phyloP scores from a whole-genome alignment of 768 basidiomycete species.

The Naematelia encephala region DNA sequence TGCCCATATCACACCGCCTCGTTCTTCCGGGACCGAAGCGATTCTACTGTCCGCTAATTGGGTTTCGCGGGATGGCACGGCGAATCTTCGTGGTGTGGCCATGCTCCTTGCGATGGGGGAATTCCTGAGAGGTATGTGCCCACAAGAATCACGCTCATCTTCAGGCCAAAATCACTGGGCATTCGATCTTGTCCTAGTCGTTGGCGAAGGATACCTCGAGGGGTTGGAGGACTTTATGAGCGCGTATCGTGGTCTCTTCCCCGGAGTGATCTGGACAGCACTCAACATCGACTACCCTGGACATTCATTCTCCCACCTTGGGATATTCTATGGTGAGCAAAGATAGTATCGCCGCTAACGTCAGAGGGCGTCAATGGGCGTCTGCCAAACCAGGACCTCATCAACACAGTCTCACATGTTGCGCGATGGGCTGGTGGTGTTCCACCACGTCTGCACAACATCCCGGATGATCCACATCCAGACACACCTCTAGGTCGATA shows the following conservation, averaged over 20 bases:
- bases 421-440: slow-evolving; percentile 69
- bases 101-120: slow-evolving; percentile 78
- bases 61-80: slow-evolving; percentile 58
- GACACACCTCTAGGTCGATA: slow-evolving; percentile 23
- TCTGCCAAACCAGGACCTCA: slow-evolving; percentile 89
- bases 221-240: slow-evolving; percentile 91
- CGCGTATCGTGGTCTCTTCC: slow-evolving; percentile 72
- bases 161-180: slow-evolving; percentile 67
- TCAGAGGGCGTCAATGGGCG: slow-evolving; percentile 92
- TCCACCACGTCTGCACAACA: slow-evolving; percentile 75
- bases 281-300: slow-evolving; percentile 92
- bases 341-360: neutral
- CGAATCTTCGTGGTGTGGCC: slow-evolving; percentile 82
- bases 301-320: slow-evolving; percentile 92
- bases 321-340: slow-evolving; percentile 81
- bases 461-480: slow-evolving; percentile 52
- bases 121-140: slow-evolving; percentile 68
- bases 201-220: slow-evolving; percentile 82
- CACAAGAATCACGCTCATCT: neutral
- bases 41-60: slow-evolving; percentile 90
- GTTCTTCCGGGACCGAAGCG: slow-evolving; percentile 88
- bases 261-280: slow-evolving; percentile 90
- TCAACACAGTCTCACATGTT: slow-evolving; percentile 75
- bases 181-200: slow-evolving; percentile 84
- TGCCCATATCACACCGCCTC: slow-evolving; percentile 73